A percentile compares a stretch with the other conserved stretches of the same genome.
These are phyloP conservation scores for Nepenthes gracilis DNA, from an alignment of 148 eudicot genomes.

Conservation along the genomic window DNA sequence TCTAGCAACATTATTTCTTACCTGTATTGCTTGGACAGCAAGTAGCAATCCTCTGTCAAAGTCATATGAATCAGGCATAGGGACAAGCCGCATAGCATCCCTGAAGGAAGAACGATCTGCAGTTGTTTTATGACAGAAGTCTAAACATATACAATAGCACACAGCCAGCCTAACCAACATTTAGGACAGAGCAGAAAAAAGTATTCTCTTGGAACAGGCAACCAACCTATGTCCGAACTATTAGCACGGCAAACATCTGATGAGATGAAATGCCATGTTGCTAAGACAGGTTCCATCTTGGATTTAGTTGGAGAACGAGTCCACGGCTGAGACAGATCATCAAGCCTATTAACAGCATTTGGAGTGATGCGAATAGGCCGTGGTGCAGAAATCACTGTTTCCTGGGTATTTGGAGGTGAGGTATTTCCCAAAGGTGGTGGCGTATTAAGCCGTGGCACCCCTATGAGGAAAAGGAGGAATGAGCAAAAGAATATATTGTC, in stretches of 20 bases:
- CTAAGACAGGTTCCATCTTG: constrained; percentile 76
- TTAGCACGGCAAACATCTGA: constrained; percentile 38
- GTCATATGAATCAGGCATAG: constrained; percentile 98
- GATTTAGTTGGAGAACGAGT: constrained; percentile 98
- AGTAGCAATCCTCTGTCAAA: constrained; percentile 96
- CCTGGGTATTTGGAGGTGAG: constrained; percentile 37
- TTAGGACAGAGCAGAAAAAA: neutral
- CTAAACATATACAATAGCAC: constrained; percentile 6
- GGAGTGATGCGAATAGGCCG: constrained; percentile 81
- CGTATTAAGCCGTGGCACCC: constrained; percentile 91
- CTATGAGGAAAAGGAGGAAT: constrained; percentile 22
- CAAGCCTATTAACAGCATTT: constrained; percentile 64
- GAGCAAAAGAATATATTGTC: neutral
- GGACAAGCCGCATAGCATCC: constrained; percentile 84
- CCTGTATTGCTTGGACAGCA: constrained; percentile 98
- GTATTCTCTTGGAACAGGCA: constrained; percentile 6
- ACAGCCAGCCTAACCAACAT: neutral
- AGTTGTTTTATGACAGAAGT: constrained; percentile 68
- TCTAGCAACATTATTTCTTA: constrained; percentile 8
- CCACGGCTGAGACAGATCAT: constrained; percentile 98
- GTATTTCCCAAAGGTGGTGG: constrained; percentile 62
- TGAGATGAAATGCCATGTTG: constrained; percentile 82
- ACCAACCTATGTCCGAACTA: constrained; percentile 52
- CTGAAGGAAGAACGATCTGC: constrained; percentile 89
- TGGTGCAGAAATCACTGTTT: constrained; percentile 60